Base-by-base conservation (phyloP, 495 filamentous ascomycete genomes). In the Lasiosphaeris hirsuta region DNA sequence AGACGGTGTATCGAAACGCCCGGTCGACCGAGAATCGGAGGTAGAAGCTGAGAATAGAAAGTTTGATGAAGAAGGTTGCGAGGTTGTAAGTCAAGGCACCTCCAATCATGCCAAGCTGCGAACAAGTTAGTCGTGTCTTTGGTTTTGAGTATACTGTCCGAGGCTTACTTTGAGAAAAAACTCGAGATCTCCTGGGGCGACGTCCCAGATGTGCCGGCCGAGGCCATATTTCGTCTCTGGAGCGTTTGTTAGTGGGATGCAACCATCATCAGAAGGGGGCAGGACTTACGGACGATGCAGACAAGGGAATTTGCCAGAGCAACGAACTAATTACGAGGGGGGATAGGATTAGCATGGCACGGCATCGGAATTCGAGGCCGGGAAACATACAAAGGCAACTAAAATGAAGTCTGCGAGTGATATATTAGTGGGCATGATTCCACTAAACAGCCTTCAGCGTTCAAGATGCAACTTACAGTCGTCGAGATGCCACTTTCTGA, bases 1-100 rank as follows among this genome's bases (percentile, higher is more conserved):
- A 66, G 7, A 67, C 57, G 35, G 59, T 64, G 15, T 62, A 38
- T 7, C 62, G 58, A 51, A 71, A 66, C 0, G 38, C 39, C 0
- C 51, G 33, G 18, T 67, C 57, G 33, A 52, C 30, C 3, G 59
- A 51, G 58, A 71, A 69, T 10, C 62, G 64, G 3, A 64, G 60
- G 51, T 68, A 71, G 57, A 71, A 65, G 35, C 59, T 47, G 0
- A 73, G 56, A 34, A 73, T 69, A 10, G 70, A 64, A 11, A 52
- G 10, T 49, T 73, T 73, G 49, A 63, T 56, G 48, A 72, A 70
- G 46, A 73, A 61, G 3, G 68, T 67, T 6, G 56, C 40, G 14
- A 69, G 44, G 51, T 59, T 59, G 48, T 66, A 69, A n/a, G 60
- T 49, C 10, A 63, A 41, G 33, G 59, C 14, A 30, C 64, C 62